Evolutionary conservation across 2,329 filamentous ascomycete species (phyloP).

Genomic region (Arthroderma sp.): DNA sequence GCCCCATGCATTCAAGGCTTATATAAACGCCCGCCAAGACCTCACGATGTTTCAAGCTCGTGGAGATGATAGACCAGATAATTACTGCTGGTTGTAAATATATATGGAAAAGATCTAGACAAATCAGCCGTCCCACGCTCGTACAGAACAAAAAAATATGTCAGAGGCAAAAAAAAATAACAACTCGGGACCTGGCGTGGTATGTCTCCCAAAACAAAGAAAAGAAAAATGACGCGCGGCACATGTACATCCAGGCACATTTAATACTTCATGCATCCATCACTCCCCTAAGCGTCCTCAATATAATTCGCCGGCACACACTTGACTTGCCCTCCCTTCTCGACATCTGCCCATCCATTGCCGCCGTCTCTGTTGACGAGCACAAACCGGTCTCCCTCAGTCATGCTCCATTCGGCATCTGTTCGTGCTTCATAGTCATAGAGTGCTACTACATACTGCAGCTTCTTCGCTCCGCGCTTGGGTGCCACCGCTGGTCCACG

Average conservation of each 20-base stretch:
- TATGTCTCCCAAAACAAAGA: too few species aligned
- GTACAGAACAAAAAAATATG: too few species aligned
- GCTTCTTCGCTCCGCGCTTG: conserved; percentile 78
- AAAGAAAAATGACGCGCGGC: too few species aligned
- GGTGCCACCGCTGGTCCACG: conserved; percentile 88
- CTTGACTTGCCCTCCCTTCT: conserved; percentile 71
- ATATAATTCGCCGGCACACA: conserved; percentile 94
- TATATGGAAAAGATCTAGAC: too few species aligned
- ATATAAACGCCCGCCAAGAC: too few species aligned
- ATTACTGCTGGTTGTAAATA: too few species aligned
- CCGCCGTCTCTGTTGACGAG: conserved; percentile 76
- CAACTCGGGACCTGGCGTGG: neutral
- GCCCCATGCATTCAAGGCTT: too few species aligned
- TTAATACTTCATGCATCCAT: too few species aligned
- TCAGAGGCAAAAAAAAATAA: neutral
- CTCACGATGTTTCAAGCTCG: too few species aligned
- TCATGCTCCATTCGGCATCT: conserved; percentile 79
- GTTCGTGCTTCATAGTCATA: conserved; percentile 84
- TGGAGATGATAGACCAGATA: too few species aligned
- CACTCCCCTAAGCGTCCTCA: conserved; percentile 37
- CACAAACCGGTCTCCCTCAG: conserved; percentile 81
- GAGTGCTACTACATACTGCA: conserved; percentile 82
- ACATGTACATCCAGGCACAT: too few species aligned
- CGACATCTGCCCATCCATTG: conserved; percentile 94
- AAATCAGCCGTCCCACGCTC: too few species aligned